These are phyloP conservation scores for Vitrella brassicaformis DNA, from an alignment of 73 alveolate genomes.

Conservation along the genomic window DNA sequence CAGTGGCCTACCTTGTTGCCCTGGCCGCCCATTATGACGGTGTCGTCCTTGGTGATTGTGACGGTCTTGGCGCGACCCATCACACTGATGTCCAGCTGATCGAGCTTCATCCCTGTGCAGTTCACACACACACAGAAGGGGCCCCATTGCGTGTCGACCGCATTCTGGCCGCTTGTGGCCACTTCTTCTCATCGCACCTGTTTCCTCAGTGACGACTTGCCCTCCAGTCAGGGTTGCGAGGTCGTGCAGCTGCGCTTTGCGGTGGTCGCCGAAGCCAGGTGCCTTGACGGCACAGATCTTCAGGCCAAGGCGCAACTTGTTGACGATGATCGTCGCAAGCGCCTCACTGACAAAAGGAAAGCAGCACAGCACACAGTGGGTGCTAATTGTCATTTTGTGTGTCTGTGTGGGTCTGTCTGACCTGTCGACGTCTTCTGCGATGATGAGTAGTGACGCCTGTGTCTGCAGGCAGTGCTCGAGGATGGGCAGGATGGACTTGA, in stretches of 20 bases:
- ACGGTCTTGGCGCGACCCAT: conserved; percentile 76
- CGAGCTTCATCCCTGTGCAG: conserved; percentile 69
- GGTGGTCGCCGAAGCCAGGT: conserved; percentile 96
- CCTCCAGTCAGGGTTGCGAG: conserved; percentile 83
- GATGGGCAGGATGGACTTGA: conserved; percentile 70
- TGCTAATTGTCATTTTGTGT: not conserved
- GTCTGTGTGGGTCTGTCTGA: not conserved
- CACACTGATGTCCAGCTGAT: conserved; percentile 56
- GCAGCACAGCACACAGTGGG: not conserved
- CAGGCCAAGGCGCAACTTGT: conserved; percentile 90
- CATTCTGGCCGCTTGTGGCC: too few species aligned
- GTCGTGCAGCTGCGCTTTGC: conserved; percentile 81
- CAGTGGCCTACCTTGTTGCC: conserved; percentile 76
- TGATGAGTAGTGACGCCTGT: conserved; percentile 58
- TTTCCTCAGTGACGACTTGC: conserved; percentile 80
- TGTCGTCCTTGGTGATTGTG: conserved; percentile 85
- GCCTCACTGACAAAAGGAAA: conserved; percentile 51
- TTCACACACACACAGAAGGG: too few species aligned
- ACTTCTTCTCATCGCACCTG: too few species aligned
- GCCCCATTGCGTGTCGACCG: too few species aligned
- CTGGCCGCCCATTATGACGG: conserved; percentile 87
- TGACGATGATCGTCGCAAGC: conserved; percentile 82
- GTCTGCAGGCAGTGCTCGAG: conserved; percentile 17
- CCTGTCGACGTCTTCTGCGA: conserved; percentile 91
- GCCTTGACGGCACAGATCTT: conserved; percentile 87